phyloP scores from a whole-genome alignment of 768 basidiomycete species.

The Punctularia strigosozonata region DNA sequence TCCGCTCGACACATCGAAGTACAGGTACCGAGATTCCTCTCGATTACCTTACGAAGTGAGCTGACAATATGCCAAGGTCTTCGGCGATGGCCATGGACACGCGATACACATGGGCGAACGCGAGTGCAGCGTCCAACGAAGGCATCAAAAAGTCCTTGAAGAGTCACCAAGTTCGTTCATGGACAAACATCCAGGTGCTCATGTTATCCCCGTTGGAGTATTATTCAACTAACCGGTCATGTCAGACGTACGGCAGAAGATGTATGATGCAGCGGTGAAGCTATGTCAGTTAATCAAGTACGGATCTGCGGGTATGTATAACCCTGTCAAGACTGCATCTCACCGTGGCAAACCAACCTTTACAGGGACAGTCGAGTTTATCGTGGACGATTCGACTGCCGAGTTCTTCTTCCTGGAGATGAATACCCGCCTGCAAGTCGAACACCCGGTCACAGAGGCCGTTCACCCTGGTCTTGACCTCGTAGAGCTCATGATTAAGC shows the following conservation, averaged over 20 bases:
- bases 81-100: slow-evolving; percentile 49
- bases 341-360: not conserved
- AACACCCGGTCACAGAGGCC: slow-evolving; percentile 55
- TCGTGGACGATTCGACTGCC: slow-evolving; percentile 40
- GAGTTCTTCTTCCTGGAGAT: slow-evolving; percentile 61
- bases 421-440: slow-evolving; percentile 61
- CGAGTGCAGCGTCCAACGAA: slow-evolving; percentile 57
- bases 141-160: slow-evolving; percentile 67
- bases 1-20: slow-evolving; percentile 55
- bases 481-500: slow-evolving; percentile 52
- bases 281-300: slow-evolving; percentile 40
- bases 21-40: slow-evolving; percentile 27
- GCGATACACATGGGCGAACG: slow-evolving; percentile 58
- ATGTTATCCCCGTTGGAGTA: too few relatives aligned
- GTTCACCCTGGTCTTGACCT: slow-evolving; percentile 45
- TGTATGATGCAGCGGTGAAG: slow-evolving; percentile 42
- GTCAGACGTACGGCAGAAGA: slow-evolving; percentile 29
- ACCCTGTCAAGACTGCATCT: not conserved
- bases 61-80: slow-evolving; percentile 30
- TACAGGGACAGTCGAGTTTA: slow-evolving; percentile 57
- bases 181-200: slow-evolving; percentile 27
- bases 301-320: slow-evolving; percentile 40
- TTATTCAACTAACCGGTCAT: not conserved
- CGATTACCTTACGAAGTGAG: not conserved
- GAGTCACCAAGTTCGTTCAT: slow-evolving; percentile 57